Conservation (phyloP, 2,329 filamentous ascomycete genomes). For the Macrophomina phaseolina region DNA sequence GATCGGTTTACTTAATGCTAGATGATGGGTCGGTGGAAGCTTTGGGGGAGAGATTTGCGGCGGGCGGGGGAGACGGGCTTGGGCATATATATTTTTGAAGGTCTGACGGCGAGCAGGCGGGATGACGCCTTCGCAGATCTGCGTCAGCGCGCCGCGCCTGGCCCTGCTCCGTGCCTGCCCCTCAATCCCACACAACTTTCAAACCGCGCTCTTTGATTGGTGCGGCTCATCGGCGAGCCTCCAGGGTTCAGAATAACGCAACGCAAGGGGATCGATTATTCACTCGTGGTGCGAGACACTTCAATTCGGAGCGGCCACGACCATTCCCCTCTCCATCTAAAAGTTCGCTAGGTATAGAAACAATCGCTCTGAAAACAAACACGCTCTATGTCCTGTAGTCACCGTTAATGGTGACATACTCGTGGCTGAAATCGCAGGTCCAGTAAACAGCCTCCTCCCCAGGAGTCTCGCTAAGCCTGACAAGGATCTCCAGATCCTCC, state of each 20-base stretch:
- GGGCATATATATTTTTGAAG: slow-evolving; percentile 19
- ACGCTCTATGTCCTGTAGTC: slow-evolving; percentile 65
- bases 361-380: background rate
- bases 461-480: slow-evolving; percentile 70
- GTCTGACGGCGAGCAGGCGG: background rate
- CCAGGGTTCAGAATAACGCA: slow-evolving; percentile 6
- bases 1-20: background rate
- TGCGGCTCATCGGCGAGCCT: background rate
- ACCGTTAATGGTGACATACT: slow-evolving; percentile 75
- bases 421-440: slow-evolving; percentile 87
- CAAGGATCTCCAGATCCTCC: slow-evolving; percentile 78
- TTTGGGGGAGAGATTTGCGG: background rate
- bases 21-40: slow-evolving; percentile 1
- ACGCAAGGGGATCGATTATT: background rate
- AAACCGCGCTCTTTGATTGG: slow-evolving; percentile 17
- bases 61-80: slow-evolving; percentile 12
- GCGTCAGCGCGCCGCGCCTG: slow-evolving; percentile 13
- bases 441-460: slow-evolving; percentile 73
- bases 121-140: slow-evolving; percentile 28
- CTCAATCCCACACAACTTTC: background rate
- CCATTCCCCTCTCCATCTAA: background rate
- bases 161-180: slow-evolving; percentile 9
- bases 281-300: background rate
- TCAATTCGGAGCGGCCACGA: background rate
- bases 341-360: slow-evolving; percentile 13